phyloP scores from a whole-genome alignment of 352 stramenopile genomes.

The Phytophthora melonis region DNA sequence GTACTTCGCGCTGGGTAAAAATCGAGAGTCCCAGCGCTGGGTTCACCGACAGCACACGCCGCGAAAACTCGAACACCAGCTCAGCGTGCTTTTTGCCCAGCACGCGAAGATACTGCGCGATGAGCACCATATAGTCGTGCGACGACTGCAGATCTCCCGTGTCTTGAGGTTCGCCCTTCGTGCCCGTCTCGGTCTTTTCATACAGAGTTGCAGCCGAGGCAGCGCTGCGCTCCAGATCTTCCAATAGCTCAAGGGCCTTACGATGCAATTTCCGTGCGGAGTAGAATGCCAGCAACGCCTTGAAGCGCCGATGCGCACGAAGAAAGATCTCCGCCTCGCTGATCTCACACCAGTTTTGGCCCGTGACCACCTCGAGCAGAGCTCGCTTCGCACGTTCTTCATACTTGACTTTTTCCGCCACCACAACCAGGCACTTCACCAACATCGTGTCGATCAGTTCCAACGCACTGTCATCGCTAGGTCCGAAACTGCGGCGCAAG shows the following conservation, averaged over 20 bases:
- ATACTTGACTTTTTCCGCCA: conserved; percentile 58
- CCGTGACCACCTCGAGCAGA: conserved; percentile 64
- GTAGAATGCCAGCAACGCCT: conserved; percentile 78
- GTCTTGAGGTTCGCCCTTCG: background rate
- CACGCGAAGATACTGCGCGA: conserved; percentile 69
- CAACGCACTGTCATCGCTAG: conserved; percentile 40
- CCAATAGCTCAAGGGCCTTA: conserved; percentile 82
- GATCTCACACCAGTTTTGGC: conserved; percentile 74
- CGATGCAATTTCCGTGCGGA: conserved; percentile 73
- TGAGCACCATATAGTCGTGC: conserved; percentile 67
- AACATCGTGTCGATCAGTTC: conserved; percentile 84
- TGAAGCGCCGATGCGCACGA: conserved; percentile 67
- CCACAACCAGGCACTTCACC: conserved; percentile 82
- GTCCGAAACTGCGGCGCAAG: conserved; percentile 10
- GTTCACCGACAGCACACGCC: conserved; percentile 64
- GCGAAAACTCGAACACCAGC: conserved; percentile 87
- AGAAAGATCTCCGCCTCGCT: conserved; percentile 83
- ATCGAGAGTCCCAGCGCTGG: conserved; percentile 74
- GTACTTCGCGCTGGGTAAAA: conserved; percentile 76
- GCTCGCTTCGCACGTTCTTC: conserved; percentile 44
- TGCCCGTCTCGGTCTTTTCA: conserved; percentile 5
- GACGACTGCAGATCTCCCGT: conserved; percentile 42
- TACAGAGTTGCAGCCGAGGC: conserved; percentile 32
- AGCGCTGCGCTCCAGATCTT: conserved; percentile 76
- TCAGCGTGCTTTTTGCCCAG: conserved; percentile 72